Base-by-base conservation (phyloP, 805 yeast genomes). In the Trichomonascus vanleenenianus region DNA sequence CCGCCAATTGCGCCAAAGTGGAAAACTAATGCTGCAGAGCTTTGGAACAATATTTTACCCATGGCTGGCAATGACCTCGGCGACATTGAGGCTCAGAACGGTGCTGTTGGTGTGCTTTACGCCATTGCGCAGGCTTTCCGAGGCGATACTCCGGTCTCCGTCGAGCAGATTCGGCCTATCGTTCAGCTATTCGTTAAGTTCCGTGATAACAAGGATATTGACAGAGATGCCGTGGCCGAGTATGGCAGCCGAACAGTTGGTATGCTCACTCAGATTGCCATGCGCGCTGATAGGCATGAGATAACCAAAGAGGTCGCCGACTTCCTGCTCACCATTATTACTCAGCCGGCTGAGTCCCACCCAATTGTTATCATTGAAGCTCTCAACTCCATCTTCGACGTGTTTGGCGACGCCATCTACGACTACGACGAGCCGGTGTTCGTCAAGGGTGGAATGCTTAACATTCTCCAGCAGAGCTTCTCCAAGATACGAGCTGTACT, bases 341-440 rank as follows among this genome's bases (percentile, higher is more conserved):
- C 18, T 41, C 55, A 32, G 34, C 49, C 61, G 12, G 61, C 61
- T 12, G 49, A 56, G 15, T 50, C 63, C 2, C 57, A 67, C 1
- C 59, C 69, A 1, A 72, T 68, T 49, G 61, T 79, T 9, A 64
- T 78, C 3, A 62, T 79, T 35, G 91, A 83, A 50, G 66, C 81
- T 20, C 62, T 85, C 18, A 82, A 85, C 56, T 67, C 76, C 2
- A 56, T 88, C 4, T 86, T 78, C 62, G 96, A 87, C 49, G 70
- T 88, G 5, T 93, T 83, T 64, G 84, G 84, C 11, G 97, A 93
- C 64, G 74, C 74, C 32, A 66, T 61, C 3, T 83, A 71, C 55
- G 73, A 69, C 12, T 88, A 87, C 57, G 95, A 87, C 59, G 65
- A 62, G 20, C 76, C 78, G 2, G 74, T 85, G 1, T 91, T 82